Base-by-base conservation (phyloP, 2,329 filamentous ascomycete genomes). In the Didymella sp. region DNA sequence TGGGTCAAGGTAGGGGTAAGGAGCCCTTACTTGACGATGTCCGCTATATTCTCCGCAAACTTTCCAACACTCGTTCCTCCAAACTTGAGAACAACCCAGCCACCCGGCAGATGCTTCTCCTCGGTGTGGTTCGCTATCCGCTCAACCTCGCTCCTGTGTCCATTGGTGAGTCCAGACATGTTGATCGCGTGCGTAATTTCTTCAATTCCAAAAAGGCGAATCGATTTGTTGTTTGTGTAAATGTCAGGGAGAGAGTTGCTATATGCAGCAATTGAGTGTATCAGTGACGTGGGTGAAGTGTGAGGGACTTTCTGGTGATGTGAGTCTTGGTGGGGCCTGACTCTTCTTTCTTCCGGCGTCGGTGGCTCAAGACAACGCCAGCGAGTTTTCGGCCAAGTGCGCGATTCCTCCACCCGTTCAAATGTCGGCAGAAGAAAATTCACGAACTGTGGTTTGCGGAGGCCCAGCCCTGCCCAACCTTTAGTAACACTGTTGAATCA, bases 1-100 rank as follows among this genome's bases (percentile, higher is more conserved):
- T n/a, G 7, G 15, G 4, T 49, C 40, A 19, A 45, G n/a, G 33
- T 28, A 51, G 41, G 19, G 22, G 6, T 9, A 13, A n/a, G 22
- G 43, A 8, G 25, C 31, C 25, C 67, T 8, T 64, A 81, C 79
- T 78, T 72, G 62, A 93, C 85, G 72, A 94, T 91, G 69, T 90
- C 76, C 57, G 79, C 80, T 70, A 83, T 82, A 62, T 79, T 78
- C 64, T 79, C 84, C 49, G 93, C 89, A 70, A 96, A 96, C 79
- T 98, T 98, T 68, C 94, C 95, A 48, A 98, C 90, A 73, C 91
- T 96, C 49, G 94, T 99, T 48, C 94, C 94, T 61, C 93, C 93
- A 76, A 96, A 96, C 78, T 97, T 97, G 76, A 96, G 92, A 47
- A 97, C 90, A 27, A 96, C 84, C 93, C 92, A 96, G 37, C 80